Percentiles rank a stretch among this genome's conserved stretches.
These are phyloP conservation scores for Ettlia oleoabundans DNA, from an alignment of 139 green algal genomes.

Conservation along the genomic window DNA sequence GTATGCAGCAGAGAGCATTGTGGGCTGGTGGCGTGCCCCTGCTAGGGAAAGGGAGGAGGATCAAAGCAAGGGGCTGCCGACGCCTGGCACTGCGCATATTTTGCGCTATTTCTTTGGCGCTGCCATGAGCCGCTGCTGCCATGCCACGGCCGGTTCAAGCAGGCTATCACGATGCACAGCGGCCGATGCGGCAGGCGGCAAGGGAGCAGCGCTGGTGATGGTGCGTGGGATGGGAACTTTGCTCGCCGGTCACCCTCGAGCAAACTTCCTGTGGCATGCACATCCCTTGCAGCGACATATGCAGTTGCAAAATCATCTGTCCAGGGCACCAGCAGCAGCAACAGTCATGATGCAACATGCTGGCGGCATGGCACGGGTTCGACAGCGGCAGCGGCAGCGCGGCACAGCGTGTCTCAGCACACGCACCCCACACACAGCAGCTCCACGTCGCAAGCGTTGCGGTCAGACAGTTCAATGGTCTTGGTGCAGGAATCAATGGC, in stretches of 20 bases:
- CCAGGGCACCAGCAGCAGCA: too few relatives aligned
- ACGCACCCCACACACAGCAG: slow-evolving; percentile 81
- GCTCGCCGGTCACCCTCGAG: too few relatives aligned
- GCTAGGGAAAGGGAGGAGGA: too few relatives aligned
- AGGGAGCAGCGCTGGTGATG: not conserved
- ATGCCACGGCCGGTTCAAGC: not conserved
- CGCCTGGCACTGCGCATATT: too few relatives aligned
- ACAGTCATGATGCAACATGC: too few relatives aligned
- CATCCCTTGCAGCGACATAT: not conserved
- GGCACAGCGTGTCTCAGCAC: not conserved
- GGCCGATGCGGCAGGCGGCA: not conserved
- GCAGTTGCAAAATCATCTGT: too few relatives aligned
- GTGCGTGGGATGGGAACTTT: too few relatives aligned
- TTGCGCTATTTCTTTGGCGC: slow-evolving; percentile 5
- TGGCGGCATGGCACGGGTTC: not conserved
- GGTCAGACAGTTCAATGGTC: slow-evolving; percentile 83
- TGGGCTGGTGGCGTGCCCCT: too few relatives aligned
- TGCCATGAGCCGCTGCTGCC: slow-evolving; percentile 16
- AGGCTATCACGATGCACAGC: not conserved
- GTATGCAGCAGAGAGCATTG: too few relatives aligned
- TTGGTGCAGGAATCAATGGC: slow-evolving; percentile 72
- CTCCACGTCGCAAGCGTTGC: slow-evolving; percentile 94
- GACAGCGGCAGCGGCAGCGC: not conserved
- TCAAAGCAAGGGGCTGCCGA: too few relatives aligned
- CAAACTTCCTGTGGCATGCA: too few relatives aligned